Evolutionary conservation across 768 basidiomycete genomes (phyloP).

Genomic region (Exidia glandulosa): DNA sequence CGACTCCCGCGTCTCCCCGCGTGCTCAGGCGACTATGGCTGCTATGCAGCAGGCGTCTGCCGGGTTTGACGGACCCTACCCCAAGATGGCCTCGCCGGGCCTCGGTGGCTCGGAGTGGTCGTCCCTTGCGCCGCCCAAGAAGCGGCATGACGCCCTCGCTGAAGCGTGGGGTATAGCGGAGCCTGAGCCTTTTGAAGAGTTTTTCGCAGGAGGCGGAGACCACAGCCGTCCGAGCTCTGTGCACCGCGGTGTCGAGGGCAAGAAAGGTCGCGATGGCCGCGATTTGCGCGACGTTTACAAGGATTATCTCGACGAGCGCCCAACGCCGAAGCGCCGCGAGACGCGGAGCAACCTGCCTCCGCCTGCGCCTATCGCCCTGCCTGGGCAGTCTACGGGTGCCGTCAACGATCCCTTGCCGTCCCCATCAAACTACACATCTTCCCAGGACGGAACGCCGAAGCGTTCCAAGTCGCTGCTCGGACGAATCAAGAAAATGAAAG

Average conservation of each 20-base stretch:
- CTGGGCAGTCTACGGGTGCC: constrained; percentile 37
- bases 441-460: constrained; percentile 39
- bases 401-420: constrained; percentile 6
- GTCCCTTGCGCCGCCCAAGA: constrained; percentile 44
- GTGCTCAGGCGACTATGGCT: constrained; percentile 6
- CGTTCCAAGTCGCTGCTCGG: constrained; percentile 80
- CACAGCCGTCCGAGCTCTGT: constrained; percentile 47
- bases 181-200: constrained; percentile 85
- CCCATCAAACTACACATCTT: constrained; percentile 1
- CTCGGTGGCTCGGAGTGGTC: not conserved
- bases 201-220: constrained; percentile 66
- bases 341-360: constrained; percentile 57
- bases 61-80: constrained; percentile 9
- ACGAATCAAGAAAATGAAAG: constrained; percentile 81
- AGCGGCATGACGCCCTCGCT: constrained; percentile 79
- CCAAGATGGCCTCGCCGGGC: not conserved
- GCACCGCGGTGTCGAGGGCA: constrained; percentile 51
- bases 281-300: constrained; percentile 37
- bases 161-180: constrained; percentile 92
- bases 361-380: constrained; percentile 72
- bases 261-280: constrained; percentile 35
- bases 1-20: constrained; percentile 17
- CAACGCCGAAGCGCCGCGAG: constrained; percentile 14
- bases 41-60: constrained; percentile 4
- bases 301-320: constrained; percentile 31